These are phyloP conservation scores for Sistotremastrum niveocremeum DNA, from an alignment of 768 basidiomycete genomes.

Conservation along the genomic window DNA sequence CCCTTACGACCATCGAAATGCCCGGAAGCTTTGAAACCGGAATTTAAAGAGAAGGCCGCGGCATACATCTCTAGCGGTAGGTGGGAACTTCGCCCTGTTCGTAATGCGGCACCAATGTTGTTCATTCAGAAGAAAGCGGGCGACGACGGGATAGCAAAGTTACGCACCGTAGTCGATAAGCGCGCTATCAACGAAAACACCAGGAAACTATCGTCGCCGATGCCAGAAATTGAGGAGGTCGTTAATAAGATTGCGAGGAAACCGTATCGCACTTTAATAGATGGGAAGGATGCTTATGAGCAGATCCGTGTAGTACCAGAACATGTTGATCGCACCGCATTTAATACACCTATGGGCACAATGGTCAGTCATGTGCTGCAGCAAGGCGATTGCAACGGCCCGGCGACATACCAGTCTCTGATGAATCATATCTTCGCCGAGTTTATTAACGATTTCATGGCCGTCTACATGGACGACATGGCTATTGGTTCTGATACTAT, in stretches of 20 bases:
- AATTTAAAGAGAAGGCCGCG: constrained; percentile 17
- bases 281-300: constrained; percentile 20
- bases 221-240: constrained; percentile 18
- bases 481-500: constrained; percentile 18
- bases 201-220: constrained; percentile 12
- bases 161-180: constrained; percentile 15
- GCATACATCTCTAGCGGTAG: constrained; percentile 17
- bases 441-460: constrained; percentile 19
- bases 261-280: constrained; percentile 12
- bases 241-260: constrained; percentile 10
- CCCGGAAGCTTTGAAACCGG: constrained; percentile 16
- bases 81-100: constrained; percentile 16
- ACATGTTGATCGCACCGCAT: constrained; percentile 14
- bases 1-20: constrained; percentile 24
- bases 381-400: constrained; percentile 18
- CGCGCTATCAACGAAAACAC: constrained; percentile 21
- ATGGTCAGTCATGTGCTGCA: constrained; percentile 30
- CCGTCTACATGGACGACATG: constrained; percentile 24
- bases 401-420: constrained; percentile 28
- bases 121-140: constrained; percentile 19
- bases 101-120: constrained; percentile 21
- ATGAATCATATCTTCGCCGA: constrained; percentile 28
- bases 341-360: constrained; percentile 27
- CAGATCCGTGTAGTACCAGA: constrained; percentile 16
- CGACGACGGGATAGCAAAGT: constrained; percentile 6